Conservation (phyloP, 208 protist species). For the Novymonas esmeraldas region DNA sequence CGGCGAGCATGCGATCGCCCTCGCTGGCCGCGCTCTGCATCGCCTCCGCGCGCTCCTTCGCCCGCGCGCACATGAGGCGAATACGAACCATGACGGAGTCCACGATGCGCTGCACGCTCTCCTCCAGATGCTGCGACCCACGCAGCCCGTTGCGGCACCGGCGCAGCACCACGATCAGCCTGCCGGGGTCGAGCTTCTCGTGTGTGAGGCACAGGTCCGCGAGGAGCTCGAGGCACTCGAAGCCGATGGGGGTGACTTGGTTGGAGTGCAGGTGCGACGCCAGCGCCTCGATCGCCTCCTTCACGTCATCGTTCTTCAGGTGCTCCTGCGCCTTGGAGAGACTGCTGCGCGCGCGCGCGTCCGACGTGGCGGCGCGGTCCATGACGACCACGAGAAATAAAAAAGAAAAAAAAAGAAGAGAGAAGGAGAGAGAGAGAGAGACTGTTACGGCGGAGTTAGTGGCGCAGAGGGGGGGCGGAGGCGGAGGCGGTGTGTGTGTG, state of each 20-base stretch:
- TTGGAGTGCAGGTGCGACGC: conserved; percentile 36
- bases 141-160: conserved; percentile 45
- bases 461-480: neutral
- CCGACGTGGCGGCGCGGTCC: conserved; percentile 31
- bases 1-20: conserved; percentile 55
- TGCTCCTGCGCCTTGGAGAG: conserved; percentile 61
- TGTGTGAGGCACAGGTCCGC: conserved; percentile 58
- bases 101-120: conserved; percentile 57
- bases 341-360: conserved; percentile 51
- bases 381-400: conserved; percentile 2
- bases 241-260: conserved; percentile 43
- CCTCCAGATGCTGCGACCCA: conserved; percentile 56
- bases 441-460: too few relatives aligned
- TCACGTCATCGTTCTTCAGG: conserved; percentile 41
- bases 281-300: conserved; percentile 56
- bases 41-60: conserved; percentile 31
- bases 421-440: too few relatives aligned
- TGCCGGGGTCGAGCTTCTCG: conserved; percentile 26
- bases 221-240: conserved; percentile 60
- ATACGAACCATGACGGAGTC: conserved; percentile 52
- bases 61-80: conserved; percentile 38
- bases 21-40: conserved; percentile 34
- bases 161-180: conserved; percentile 35
- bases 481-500: too few relatives aligned
- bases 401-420: neutral